Percentiles rank a stretch among this genome's conserved stretches.
Conservation (phyloP, 2,329 filamentous ascomycete species). For the Neonectria sp. region DNA sequence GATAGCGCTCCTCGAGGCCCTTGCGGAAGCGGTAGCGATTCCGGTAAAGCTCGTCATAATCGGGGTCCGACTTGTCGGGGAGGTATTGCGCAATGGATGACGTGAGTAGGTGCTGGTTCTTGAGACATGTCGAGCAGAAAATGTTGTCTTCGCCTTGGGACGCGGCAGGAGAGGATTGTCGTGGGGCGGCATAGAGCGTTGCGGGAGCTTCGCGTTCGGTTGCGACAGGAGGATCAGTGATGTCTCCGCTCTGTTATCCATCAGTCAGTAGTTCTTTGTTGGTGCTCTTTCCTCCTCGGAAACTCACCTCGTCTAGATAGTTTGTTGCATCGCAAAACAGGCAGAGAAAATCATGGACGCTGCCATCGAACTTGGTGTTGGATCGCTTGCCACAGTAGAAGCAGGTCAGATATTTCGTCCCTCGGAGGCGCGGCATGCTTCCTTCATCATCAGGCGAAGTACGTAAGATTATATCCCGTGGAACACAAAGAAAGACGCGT, state of each 20-base stretch:
- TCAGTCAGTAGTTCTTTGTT: conserved; percentile 19
- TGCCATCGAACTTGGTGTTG: conserved; percentile 69
- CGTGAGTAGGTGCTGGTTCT: conserved; percentile 89
- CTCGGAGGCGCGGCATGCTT: conserved; percentile 61
- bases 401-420: conserved; percentile 71
- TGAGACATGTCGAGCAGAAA: conserved; percentile 85
- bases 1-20: conserved; percentile 85
- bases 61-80: conserved; percentile 74
- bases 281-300: fast-evolving
- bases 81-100: conserved; percentile 86
- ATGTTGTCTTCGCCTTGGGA: conserved; percentile 54
- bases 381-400: conserved; percentile 88
- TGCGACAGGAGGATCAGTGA: conserved; percentile 85
- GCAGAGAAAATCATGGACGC: conserved; percentile 79
- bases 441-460: conserved; percentile 32
- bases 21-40: conserved; percentile 79
- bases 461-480: background rate
- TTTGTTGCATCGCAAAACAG: conserved; percentile 88
- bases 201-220: conserved; percentile 61
- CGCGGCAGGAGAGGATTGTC: conserved; percentile 45
- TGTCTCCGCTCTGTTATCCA: conserved; percentile 79
- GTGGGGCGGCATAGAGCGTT: conserved; percentile 64
- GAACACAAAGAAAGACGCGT: background rate
- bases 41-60: conserved; percentile 78
- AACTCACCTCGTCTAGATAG: conserved; percentile 84